Percentiles rank a stretch among this genome's conserved stretches.
Evolutionary conservation across 2,329 filamentous ascomycete genomes (phyloP).

Genomic region (Scolecobasidium constrictum): DNA sequence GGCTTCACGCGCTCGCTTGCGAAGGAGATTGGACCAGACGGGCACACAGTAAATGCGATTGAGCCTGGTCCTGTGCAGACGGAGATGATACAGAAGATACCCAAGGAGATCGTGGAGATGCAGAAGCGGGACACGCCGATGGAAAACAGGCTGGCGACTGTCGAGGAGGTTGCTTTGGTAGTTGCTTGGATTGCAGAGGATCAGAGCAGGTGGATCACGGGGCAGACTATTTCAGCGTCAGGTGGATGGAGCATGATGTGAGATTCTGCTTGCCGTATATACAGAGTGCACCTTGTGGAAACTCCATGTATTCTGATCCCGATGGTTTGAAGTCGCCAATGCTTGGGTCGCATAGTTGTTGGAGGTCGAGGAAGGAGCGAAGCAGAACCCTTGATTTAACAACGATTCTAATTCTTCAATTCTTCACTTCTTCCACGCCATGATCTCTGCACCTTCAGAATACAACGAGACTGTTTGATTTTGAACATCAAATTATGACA

Average conservation of each 20-base stretch:
- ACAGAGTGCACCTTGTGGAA: too few relatives aligned
- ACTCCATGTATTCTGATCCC: too few relatives aligned
- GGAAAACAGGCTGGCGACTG: slow-evolving; percentile 38
- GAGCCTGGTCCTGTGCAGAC: slow-evolving; percentile 49
- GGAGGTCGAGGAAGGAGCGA: too few relatives aligned
- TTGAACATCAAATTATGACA: too few relatives aligned
- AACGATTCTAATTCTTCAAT: too few relatives aligned
- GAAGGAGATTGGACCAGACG: slow-evolving; percentile 42
- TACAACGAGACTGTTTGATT: too few relatives aligned
- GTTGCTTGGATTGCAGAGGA: slow-evolving; percentile 44
- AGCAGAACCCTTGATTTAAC: too few relatives aligned
- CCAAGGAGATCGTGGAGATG: slow-evolving; percentile 35
- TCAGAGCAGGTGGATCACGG: slow-evolving; percentile 40
- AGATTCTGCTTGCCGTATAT: too few relatives aligned
- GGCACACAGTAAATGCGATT: slow-evolving; percentile 51
- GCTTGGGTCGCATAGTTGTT: too few relatives aligned
- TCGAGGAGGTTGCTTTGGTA: slow-evolving; percentile 45
- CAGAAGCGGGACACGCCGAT: slow-evolving; percentile 42
- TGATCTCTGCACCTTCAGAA: too few relatives aligned
- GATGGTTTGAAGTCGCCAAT: too few relatives aligned
- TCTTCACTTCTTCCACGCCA: too few relatives aligned
- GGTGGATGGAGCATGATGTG: slow-evolving; percentile 29
- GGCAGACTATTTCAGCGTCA: slow-evolving; percentile 45
- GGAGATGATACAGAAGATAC: slow-evolving; percentile 45
- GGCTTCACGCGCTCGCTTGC: slow-evolving; percentile 49